Evolutionary conservation across 164 flowering plant species (phyloP).

Genomic region (Umbilicus rupestris): DNA sequence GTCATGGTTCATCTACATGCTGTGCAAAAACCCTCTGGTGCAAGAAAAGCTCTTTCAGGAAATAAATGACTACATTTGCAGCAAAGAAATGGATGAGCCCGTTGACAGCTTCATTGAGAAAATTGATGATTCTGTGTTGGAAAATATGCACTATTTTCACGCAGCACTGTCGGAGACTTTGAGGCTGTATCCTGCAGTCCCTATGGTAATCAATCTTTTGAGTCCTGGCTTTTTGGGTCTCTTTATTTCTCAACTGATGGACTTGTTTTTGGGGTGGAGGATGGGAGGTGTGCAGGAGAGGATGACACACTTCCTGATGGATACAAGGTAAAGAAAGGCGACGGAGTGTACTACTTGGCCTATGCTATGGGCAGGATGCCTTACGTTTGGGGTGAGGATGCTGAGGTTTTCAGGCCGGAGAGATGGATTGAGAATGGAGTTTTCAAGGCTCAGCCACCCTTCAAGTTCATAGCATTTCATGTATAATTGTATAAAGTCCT

Average conservation of each 20-base stretch:
- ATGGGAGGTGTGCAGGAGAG: constrained; percentile 40
- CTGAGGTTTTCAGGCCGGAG: constrained; percentile 58
- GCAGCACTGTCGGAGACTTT: constrained; percentile 78
- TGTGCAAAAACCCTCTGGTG: no score
- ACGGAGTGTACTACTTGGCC: constrained; percentile 46
- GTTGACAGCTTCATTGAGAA: constrained; percentile 19
- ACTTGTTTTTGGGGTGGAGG: no score
- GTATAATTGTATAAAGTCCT: no score
- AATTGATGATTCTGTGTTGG: constrained; percentile 45
- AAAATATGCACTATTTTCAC: constrained; percentile 75
- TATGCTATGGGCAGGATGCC: constrained; percentile 89
- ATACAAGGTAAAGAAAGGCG: constrained; percentile 45
- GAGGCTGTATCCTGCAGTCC: constrained; percentile 78
- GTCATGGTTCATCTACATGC: no score
- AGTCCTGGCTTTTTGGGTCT: no score
- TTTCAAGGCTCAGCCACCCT: constrained; percentile 56
- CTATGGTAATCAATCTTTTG: constrained; percentile 45
- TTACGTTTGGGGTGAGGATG: constrained; percentile 78
- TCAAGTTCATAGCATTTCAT: constrained; percentile 66
- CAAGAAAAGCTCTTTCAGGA: no score
- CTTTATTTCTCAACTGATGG: no score
- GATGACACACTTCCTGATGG: constrained; percentile 74
- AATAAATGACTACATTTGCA: no score
- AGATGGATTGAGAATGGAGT: constrained; percentile 66
- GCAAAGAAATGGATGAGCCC: no score